A percentile compares a stretch with the other conserved stretches of the same genome.
Evolutionary conservation across 345 rosid species (phyloP).

Genomic region (Trapa bicornis): DNA sequence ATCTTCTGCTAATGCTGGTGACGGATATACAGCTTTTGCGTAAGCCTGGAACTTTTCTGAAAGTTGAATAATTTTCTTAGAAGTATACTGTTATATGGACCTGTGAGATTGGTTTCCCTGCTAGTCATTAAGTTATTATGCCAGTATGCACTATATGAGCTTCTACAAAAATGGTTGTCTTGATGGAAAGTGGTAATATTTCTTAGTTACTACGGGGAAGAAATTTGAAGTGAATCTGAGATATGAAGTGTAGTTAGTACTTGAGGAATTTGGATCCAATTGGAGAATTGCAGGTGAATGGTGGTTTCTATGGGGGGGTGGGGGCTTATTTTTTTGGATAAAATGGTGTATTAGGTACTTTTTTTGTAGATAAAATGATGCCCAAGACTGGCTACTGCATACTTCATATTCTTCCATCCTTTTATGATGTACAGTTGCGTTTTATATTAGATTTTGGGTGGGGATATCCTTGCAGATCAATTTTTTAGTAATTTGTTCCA

Average conservation of each 20-base stretch:
- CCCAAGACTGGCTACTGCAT: neutral
- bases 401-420: neutral
- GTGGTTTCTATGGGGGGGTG: no score
- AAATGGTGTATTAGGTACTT: no score
- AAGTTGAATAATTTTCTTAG: neutral
- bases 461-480: neutral
- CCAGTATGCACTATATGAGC: neutral
- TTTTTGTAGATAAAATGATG: no score
- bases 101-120: neutral
- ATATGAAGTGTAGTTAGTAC: no score
- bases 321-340: no score
- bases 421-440: neutral
- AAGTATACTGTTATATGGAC: neutral
- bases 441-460: neutral
- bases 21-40: conserved; percentile 88
- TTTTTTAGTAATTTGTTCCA: no score
- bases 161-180: neutral
- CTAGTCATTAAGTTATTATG: neutral
- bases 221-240: neutral
- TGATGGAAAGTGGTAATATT: neutral
- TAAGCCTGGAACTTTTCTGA: conserved; percentile 25
- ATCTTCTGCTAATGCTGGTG: conserved; percentile 65
- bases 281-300: neutral
- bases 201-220: neutral
- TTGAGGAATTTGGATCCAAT: neutral